Evolutionary conservation across 176 grass and related monocot genomes (phyloP).

Genomic region (Aechmea fasciata): DNA sequence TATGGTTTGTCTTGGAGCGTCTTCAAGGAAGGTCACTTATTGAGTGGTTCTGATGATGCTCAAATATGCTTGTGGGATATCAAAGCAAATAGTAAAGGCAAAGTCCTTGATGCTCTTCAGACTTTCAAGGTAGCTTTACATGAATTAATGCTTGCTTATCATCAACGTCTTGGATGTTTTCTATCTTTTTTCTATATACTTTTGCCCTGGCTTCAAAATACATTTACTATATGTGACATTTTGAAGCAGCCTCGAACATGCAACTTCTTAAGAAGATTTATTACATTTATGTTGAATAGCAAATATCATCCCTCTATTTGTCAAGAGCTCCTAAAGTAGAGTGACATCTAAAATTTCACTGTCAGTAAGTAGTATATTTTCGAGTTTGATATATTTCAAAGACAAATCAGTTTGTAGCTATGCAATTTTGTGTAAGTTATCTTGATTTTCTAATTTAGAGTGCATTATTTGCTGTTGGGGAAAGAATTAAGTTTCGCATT

Average conservation of each 20-base stretch:
- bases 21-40: conserved; percentile 89
- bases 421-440: too few species aligned
- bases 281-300: too few species aligned
- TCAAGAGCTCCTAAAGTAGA: too few species aligned
- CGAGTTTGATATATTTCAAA: too few species aligned
- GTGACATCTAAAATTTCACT: too few species aligned
- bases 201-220: neutral
- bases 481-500: too few species aligned
- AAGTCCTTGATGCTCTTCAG: conserved; percentile 76
- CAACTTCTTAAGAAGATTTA: too few species aligned
- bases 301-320: too few species aligned
- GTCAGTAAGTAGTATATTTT: too few species aligned
- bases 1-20: conserved; percentile 97
- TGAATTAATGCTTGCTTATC: conserved; percentile 6
- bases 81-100: conserved; percentile 69
- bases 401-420: too few species aligned
- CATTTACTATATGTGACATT: conserved; percentile 1
- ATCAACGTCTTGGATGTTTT: neutral
- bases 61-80: conserved; percentile 96
- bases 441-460: too few species aligned
- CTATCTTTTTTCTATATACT: neutral
- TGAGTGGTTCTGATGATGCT: conserved; percentile 95
- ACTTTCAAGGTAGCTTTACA: conserved; percentile 60
- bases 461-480: too few species aligned
- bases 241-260: neutral